A percentile compares a stretch with the other conserved stretches of the same genome.
These are phyloP conservation scores for Neurospora sp. DNA, from an alignment of 495 filamentous ascomycete species.

Conservation along the genomic window DNA sequence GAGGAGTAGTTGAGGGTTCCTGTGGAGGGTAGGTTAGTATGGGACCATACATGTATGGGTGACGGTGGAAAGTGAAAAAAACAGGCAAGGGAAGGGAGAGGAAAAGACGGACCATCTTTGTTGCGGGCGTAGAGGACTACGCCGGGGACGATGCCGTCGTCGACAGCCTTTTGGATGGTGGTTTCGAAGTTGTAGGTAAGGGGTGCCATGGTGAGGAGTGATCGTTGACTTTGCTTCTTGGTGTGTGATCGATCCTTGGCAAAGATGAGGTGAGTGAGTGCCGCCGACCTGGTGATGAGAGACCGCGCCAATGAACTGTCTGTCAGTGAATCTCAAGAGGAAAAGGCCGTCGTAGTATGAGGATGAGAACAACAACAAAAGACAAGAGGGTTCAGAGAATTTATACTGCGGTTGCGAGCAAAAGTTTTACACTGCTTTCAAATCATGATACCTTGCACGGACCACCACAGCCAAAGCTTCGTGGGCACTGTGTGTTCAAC, in stretches of 20 bases:
- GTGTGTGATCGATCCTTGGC: neutral
- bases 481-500: too few relatives aligned
- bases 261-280: neutral
- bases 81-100: neutral
- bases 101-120: conserved; percentile 13
- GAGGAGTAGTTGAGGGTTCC: conserved; percentile 19
- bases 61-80: neutral
- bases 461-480: too few relatives aligned
- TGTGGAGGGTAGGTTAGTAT: neutral
- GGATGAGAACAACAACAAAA: neutral
- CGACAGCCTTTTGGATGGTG: conserved; percentile 10
- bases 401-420: too few relatives aligned
- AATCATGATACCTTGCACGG: too few relatives aligned
- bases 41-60: neutral
- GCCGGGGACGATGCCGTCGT: conserved; percentile 14
- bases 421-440: too few relatives aligned
- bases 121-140: conserved; percentile 15
- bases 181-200: conserved; percentile 11
- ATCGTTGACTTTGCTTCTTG: neutral
- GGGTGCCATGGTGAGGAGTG: neutral
- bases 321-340: neutral
- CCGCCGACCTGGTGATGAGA: neutral
- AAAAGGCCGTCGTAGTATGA: fast-evolving
- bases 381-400: neutral
- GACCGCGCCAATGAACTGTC: neutral